phyloP scores from a whole-genome alignment of 805 yeast species.

The Yarrowia deformans region DNA sequence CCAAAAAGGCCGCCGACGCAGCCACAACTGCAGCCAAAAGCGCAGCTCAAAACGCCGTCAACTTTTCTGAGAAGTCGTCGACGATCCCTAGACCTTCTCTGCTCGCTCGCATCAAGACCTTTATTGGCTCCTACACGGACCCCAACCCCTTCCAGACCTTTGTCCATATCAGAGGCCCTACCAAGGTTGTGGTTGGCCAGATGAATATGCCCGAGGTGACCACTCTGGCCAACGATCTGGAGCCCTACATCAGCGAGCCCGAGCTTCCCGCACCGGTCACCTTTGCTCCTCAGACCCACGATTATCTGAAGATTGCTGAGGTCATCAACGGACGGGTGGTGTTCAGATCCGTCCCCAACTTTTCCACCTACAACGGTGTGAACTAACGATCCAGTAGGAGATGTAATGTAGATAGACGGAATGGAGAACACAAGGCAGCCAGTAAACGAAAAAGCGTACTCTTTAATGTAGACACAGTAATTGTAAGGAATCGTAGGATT shows the following conservation, averaged over 20 bases:
- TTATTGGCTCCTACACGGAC: slow-evolving; percentile 5
- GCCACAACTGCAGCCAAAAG: slow-evolving; percentile 2
- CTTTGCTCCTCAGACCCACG: slow-evolving; percentile 22
- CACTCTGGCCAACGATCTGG: slow-evolving; percentile 4
- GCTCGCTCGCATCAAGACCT: background rate
- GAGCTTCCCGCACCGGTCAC: background rate
- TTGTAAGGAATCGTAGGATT: too few relatives aligned
- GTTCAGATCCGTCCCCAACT: slow-evolving; percentile 28
- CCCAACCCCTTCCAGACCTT: slow-evolving; percentile 24
- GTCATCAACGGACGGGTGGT: slow-evolving; percentile 31
- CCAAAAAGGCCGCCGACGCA: background rate
- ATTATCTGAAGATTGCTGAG: slow-evolving; percentile 27
- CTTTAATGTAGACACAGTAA: too few relatives aligned
- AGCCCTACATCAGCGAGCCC: slow-evolving; percentile 16
- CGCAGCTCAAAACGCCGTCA: slow-evolving; percentile 3
- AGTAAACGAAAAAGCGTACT: too few relatives aligned
- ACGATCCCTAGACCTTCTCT: slow-evolving; percentile 2
- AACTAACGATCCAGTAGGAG: background rate
- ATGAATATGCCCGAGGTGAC: slow-evolving; percentile 23
- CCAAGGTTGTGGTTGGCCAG: slow-evolving; percentile 27
- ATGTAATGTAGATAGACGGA: too few relatives aligned
- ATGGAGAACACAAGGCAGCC: too few relatives aligned
- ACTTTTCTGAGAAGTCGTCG: background rate
- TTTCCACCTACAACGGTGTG: slow-evolving; percentile 19
- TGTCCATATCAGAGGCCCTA: slow-evolving; percentile 35